Evolutionary conservation across 2,329 filamentous ascomycete genomes (phyloP).

Genomic region (Pseudogymnoascus sp.): DNA sequence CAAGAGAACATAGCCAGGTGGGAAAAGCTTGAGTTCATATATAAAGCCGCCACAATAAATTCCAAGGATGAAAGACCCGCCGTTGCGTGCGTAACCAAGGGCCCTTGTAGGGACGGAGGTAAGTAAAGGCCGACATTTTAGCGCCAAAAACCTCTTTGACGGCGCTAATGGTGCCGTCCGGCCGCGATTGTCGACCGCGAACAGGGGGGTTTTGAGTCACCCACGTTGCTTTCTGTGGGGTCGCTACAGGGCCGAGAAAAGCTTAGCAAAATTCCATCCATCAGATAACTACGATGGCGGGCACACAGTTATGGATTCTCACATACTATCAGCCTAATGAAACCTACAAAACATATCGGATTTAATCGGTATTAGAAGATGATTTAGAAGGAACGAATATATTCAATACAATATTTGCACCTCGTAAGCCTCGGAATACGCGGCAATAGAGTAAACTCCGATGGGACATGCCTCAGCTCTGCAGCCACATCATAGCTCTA

Average conservation of each 20-base stretch:
- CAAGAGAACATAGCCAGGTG: neutral
- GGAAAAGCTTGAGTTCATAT: neutral
- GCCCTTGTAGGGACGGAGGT: neutral
- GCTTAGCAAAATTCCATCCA: neutral
- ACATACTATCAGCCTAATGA: neutral
- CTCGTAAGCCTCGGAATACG: too few species aligned
- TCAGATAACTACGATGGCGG: neutral
- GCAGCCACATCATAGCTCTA: neutral
- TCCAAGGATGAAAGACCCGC: neutral
- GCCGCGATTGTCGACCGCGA: neutral
- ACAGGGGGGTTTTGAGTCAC: neutral
- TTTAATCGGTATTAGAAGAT: neutral
- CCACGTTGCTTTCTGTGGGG: neutral
- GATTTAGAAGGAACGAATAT: neutral
- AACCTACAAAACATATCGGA: neutral
- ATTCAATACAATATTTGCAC: neutral
- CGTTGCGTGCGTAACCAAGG: neutral
- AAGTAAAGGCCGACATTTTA: constrained; percentile 1
- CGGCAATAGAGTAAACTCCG: neutral
- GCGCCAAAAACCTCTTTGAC: neutral
- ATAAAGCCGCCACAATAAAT: neutral
- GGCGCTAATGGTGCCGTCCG: neutral
- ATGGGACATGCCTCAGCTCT: neutral
- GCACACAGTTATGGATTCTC: neutral
- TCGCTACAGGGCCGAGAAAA: neutral